Base-by-base conservation (phyloP, 192 early-diverging fungal species). In the Coemansia sp. region DNA sequence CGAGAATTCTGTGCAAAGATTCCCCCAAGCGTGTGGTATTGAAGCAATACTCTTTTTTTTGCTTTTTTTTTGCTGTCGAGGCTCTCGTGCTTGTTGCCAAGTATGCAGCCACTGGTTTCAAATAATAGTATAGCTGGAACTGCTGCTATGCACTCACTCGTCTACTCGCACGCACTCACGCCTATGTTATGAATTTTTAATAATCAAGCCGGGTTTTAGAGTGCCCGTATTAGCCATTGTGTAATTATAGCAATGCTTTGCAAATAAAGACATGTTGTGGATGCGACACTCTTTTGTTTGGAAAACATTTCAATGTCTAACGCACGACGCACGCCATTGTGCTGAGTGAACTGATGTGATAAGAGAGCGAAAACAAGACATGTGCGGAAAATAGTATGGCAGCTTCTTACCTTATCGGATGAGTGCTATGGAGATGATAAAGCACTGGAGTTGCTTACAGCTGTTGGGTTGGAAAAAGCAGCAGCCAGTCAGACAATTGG, bases 371-470 rank as follows among this genome's bases (percentile, higher is more conserved):
- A 42, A 42, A 42, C 39, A 42, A 2, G 46, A 49, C 20, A 51
- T 26, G 48, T 9, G 7, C 8, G 4, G 23, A 23, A 51, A 26
- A 26, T 2, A 51, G 26, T 16, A 21, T 8, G 12, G 25, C 21
- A 40, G 16, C 25, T 12, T 34, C 29, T 30, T 57, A 57, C 55
- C 55, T 57, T 57, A 57, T 57, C 31, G 55, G 18, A 57, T 57
- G 55, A 18, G 30, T 25, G 26, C 21, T 46, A 8, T 23, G 15
- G 48, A 26, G 48, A 51, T n/a, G n/a, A 40, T 40, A 40, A 40
- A 40, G 55, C 55, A 29, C 15, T 15, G 28, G 28, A 12, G n/a
- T n/a, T 16, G 25, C 25, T 10, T 16, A 16, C 55, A 30, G 9
- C 15, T 57, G 21, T 18, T 57, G 55, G 15, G 9, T 31, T 7